Conservation (phyloP, 345 rosid genomes). For the Populus simonii region DNA sequence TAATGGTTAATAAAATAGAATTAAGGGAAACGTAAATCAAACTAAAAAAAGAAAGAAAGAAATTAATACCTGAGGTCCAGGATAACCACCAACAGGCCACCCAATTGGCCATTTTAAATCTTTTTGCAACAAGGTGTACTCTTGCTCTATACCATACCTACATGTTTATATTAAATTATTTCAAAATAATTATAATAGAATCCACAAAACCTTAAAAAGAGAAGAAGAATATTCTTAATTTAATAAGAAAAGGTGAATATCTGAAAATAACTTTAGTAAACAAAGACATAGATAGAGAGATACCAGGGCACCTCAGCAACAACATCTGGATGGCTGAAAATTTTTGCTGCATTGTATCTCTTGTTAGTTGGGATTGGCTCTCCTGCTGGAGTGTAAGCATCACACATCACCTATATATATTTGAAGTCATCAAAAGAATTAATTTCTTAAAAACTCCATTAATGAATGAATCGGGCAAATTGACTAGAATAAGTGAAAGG, state of each 20-base stretch:
- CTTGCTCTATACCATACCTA: slow-evolving; percentile 94
- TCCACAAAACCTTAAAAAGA: neutral
- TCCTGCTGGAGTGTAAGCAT: slow-evolving; percentile 90
- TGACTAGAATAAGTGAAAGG: neutral
- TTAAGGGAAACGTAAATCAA: neutral
- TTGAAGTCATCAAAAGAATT: neutral
- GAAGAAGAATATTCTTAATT: neutral
- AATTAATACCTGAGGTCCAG: slow-evolving; percentile 49
- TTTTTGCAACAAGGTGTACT: slow-evolving; percentile 88
- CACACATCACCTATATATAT: slow-evolving; percentile 73
- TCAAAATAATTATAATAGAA: neutral
- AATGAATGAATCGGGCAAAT: neutral
- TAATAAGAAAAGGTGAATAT: neutral
- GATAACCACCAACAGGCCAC: slow-evolving; percentile 89
- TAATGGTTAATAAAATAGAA: neutral
- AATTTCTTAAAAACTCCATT: neutral
- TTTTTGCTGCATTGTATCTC: slow-evolving; percentile 68
- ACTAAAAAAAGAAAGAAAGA: neutral
- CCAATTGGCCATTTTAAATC: slow-evolving; percentile 87
- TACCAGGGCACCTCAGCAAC: slow-evolving; percentile 74
- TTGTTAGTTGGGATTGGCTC: slow-evolving; percentile 86
- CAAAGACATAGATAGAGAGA: neutral
- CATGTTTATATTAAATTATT: neutral
- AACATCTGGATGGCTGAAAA: slow-evolving; percentile 70
- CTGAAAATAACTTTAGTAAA: neutral